Percentiles rank a stretch among this genome's conserved stretches.
Conservation (phyloP, 306 rosid genomes). For the Cucurbita moschata region DNA sequence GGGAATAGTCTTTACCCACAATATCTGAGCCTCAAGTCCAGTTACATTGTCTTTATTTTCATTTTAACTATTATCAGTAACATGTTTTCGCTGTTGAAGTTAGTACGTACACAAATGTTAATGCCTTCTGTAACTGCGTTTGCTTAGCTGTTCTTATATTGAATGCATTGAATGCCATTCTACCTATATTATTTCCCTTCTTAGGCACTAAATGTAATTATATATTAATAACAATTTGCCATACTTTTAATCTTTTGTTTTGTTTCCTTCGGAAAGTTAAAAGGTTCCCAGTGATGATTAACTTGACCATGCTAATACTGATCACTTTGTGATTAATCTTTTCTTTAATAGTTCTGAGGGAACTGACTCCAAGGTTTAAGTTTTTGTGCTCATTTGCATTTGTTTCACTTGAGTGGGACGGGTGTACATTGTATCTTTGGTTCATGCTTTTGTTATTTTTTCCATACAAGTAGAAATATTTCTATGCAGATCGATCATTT, state of each 20-base stretch:
- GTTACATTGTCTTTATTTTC: too few species aligned
- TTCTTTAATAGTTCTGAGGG: slow-evolving; percentile 29
- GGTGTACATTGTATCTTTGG: not conserved
- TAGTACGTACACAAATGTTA: not conserved
- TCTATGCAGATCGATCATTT: not conserved
- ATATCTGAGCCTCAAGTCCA: slow-evolving; percentile 17
- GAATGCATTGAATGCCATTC: not conserved
- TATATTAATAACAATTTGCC: not conserved
- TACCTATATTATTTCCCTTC: not conserved
- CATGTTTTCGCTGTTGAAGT: not conserved
- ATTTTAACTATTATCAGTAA: not conserved
- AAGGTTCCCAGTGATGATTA: slow-evolving; percentile 12
- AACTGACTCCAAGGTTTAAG: not conserved
- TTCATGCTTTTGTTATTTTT: not conserved
- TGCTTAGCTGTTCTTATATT: not conserved
- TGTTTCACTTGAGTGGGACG: not conserved
- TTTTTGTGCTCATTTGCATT: not conserved
- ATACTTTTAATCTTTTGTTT: not conserved
- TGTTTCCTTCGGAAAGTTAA: not conserved
- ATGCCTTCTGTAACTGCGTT: not conserved
- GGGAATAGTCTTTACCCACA: slow-evolving; percentile 21
- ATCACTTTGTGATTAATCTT: slow-evolving; percentile 21
- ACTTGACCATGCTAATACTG: slow-evolving; percentile 57
- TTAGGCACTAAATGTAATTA: not conserved
- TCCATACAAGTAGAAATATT: not conserved